Evolutionary conservation across 2,329 filamentous ascomycete genomes (phyloP).

Genomic region (Lithohypha guttulata): DNA sequence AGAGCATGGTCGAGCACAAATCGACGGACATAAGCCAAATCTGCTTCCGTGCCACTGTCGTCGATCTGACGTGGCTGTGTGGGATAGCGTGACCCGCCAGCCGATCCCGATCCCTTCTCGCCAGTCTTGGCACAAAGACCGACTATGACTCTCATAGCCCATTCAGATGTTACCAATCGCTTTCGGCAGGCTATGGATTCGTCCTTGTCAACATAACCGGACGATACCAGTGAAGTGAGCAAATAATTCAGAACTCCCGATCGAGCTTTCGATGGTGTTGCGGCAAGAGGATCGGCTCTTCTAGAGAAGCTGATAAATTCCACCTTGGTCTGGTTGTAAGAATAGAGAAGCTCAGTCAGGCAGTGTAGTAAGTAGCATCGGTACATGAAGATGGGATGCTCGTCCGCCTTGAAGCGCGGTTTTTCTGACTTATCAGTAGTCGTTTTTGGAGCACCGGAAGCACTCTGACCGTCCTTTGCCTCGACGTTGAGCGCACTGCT

Average conservation of each 20-base stretch:
- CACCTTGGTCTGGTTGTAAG: slow-evolving; percentile 89
- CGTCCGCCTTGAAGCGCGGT: slow-evolving; percentile 72
- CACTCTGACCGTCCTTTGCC: slow-evolving; percentile 1
- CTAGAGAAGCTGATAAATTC: slow-evolving; percentile 99
- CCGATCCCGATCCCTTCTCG: slow-evolving; percentile 48
- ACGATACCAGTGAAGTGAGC: slow-evolving; percentile 63
- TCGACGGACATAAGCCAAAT: slow-evolving; percentile 82
- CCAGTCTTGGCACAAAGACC: slow-evolving; percentile 79
- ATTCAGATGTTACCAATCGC: slow-evolving; percentile 69
- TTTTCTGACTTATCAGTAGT: slow-evolving; percentile 56
- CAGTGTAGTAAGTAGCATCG: slow-evolving; percentile 91
- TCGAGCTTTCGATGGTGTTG: slow-evolving; percentile 86
- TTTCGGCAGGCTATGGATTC: slow-evolving; percentile 65
- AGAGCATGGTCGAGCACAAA: slow-evolving; percentile 91
- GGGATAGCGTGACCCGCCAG: slow-evolving; percentile 13
- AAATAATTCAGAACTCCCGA: slow-evolving; percentile 90
- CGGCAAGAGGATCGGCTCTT: slow-evolving; percentile 69
- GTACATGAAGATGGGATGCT: slow-evolving; percentile 94
- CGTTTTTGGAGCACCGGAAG: slow-evolving; percentile 10
- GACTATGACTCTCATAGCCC: slow-evolving; percentile 77
- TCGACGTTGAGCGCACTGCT: slow-evolving; percentile 10
- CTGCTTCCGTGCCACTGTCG: slow-evolving; percentile 65
- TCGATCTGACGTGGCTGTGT: slow-evolving; percentile 35
- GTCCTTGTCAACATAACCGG: slow-evolving; percentile 55
- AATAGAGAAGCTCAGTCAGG: slow-evolving; percentile 76